These are phyloP conservation scores for Schizonepeta tenuifolia DNA, from an alignment of 257 asterid genomes.

Conservation along the genomic window DNA sequence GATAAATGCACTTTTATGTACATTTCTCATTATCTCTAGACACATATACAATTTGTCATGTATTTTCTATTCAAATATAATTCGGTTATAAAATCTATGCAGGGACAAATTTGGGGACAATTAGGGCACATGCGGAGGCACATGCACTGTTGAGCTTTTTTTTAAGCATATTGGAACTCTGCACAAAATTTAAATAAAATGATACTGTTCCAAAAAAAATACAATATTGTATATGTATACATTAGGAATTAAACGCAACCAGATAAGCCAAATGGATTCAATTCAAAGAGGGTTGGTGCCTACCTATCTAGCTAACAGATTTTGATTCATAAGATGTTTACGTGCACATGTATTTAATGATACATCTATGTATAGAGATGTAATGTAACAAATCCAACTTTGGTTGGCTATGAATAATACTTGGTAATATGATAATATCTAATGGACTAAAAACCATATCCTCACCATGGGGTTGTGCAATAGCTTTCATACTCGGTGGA, in stretches of 20 bases:
- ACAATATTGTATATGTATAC: too few species aligned
- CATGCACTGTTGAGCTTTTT: constrained; percentile 39
- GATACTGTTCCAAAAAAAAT: background rate
- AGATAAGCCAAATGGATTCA: too few species aligned
- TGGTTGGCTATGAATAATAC: too few species aligned
- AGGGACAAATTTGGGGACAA: background rate
- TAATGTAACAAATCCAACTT: background rate
- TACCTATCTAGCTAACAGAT: too few species aligned
- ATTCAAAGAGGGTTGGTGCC: too few species aligned
- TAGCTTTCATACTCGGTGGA: background rate
- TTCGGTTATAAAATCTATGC: too few species aligned
- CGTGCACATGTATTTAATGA: background rate
- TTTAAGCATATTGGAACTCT: constrained; percentile 7
- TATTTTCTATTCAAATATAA: too few species aligned
- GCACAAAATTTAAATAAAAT: background rate
- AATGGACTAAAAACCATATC: background rate
- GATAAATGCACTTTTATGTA: too few species aligned
- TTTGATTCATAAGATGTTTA: background rate
- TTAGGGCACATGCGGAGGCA: constrained; percentile 33
- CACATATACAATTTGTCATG: too few species aligned
- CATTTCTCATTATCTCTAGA: too few species aligned
- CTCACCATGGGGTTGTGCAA: constrained; percentile 8
- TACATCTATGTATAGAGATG: background rate
- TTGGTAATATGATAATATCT: background rate
- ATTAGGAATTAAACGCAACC: too few species aligned